A percentile compares a stretch with the other conserved stretches of the same genome.
phyloP scores from a whole-genome alignment of 192 early-diverging fungal species.

The Rhizophagus clarus region DNA sequence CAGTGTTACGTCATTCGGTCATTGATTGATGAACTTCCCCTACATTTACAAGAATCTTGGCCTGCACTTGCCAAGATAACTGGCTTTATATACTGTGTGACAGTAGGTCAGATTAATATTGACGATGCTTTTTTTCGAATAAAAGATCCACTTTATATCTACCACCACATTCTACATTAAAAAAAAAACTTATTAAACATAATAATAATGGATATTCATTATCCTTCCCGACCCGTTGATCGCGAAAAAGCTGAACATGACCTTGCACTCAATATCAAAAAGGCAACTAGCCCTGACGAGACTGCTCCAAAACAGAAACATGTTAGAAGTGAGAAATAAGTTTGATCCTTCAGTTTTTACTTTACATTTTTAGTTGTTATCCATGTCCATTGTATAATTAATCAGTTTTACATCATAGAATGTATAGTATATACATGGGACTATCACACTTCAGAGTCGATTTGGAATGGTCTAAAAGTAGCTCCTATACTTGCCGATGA shows the following conservation, averaged over 20 bases:
- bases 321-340: slow-evolving; percentile 64
- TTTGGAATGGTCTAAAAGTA: slow-evolving; percentile 87
- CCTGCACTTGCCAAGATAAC: too few species aligned
- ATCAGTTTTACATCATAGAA: slow-evolving; percentile 43
- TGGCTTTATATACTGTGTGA: too few species aligned
- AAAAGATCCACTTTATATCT: too few species aligned
- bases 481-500: slow-evolving; percentile 90
- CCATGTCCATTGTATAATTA: not conserved
- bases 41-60: too few species aligned
- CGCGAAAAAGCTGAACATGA: slow-evolving; percentile 83
- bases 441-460: slow-evolving; percentile 78
- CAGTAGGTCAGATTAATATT: too few species aligned
- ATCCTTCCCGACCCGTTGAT: slow-evolving; percentile 60
- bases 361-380: slow-evolving; percentile 19
- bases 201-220: slow-evolving; percentile 28
- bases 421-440: slow-evolving; percentile 96
- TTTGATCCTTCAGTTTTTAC: not conserved
- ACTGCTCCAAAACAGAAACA: slow-evolving; percentile 98
- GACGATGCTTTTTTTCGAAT: too few species aligned
- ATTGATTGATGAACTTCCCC: too few species aligned
- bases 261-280: slow-evolving; percentile 84
- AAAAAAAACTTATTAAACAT: too few species aligned
- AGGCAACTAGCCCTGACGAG: slow-evolving; percentile 88
- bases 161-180: too few species aligned
- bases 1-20: too few species aligned